Conservation (phyloP, 2,329 filamentous ascomycete species). For the Blastomyces gilchristii region DNA sequence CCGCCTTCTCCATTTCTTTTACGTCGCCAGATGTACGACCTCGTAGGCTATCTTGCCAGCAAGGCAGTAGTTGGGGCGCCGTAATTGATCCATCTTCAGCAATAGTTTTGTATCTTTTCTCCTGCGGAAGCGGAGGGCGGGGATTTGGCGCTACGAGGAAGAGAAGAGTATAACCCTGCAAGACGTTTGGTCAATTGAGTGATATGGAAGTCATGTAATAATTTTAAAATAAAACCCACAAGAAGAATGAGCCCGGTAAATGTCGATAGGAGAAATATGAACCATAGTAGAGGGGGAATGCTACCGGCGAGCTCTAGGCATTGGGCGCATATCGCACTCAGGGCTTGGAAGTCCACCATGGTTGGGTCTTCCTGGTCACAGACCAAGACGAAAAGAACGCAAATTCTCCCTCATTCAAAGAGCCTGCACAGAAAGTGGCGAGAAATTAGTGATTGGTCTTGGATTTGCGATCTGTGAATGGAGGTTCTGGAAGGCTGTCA, state of each 20-base stretch:
- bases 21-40: constrained; percentile 39
- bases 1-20: constrained; percentile 56
- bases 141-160: constrained; percentile 71
- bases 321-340: constrained; percentile 23
- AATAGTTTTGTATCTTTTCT: constrained; percentile 77
- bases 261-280: constrained; percentile 24
- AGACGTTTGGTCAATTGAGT: constrained; percentile 5
- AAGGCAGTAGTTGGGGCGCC: constrained; percentile 54
- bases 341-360: constrained; percentile 4
- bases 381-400: constrained; percentile 5
- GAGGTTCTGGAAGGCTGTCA: not conserved
- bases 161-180: constrained; percentile 56
- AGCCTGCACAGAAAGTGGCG: not conserved
- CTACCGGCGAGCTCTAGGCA: constrained; percentile 24
- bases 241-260: constrained; percentile 25
- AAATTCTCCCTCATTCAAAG: constrained; percentile 4
- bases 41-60: constrained; percentile 77
- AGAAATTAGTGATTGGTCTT: not conserved
- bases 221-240: constrained; percentile 21
- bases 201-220: not conserved
- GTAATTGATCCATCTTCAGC: constrained; percentile 51
- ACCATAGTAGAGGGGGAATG: constrained; percentile 23
- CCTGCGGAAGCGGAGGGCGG: constrained; percentile 59
- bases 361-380: constrained; percentile 1
- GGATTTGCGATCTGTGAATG: not conserved